These are phyloP conservation scores for Lactifluus piperatus DNA, from an alignment of 768 basidiomycete species.

Conservation along the genomic window DNA sequence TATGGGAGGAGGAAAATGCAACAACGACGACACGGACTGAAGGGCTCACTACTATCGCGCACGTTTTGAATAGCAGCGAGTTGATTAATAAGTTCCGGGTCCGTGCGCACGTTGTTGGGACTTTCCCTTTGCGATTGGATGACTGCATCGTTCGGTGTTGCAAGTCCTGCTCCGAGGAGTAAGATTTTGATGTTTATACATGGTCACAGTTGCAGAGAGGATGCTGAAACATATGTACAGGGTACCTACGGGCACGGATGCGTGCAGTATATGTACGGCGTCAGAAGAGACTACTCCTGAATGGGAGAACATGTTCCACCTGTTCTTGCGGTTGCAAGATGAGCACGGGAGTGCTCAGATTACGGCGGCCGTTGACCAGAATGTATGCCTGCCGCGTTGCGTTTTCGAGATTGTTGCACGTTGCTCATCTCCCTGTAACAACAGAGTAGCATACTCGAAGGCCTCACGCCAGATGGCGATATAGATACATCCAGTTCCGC, in stretches of 20 bases:
- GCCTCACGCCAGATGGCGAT: constrained; percentile 8
- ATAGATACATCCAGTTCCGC: not conserved
- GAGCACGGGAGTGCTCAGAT: constrained; percentile 7
- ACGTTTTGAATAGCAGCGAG: not conserved
- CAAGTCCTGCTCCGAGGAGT: constrained; percentile 10
- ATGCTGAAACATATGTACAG: constrained; percentile 1
- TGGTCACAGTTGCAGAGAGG: too few species aligned
- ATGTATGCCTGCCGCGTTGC: not conserved
- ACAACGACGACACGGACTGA: not conserved
- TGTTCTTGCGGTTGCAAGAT: constrained; percentile 17
- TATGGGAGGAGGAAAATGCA: not conserved
- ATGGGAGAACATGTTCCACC: constrained; percentile 6
- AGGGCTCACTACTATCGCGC: constrained; percentile 9
- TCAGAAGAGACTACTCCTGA: not conserved
- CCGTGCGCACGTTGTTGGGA: constrained; percentile 17
- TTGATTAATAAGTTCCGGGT: constrained; percentile 10
- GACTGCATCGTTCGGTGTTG: constrained; percentile 14
- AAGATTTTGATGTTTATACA: not conserved
- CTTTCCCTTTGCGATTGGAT: constrained; percentile 8
- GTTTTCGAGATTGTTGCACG: not conserved
- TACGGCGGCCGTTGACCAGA: constrained; percentile 13
- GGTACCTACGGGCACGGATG: not conserved
- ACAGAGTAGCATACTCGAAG: constrained; percentile 11
- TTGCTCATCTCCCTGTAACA: not conserved
- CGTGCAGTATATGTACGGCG: constrained; percentile 3